Percentiles rank a stretch among this genome's conserved stretches.
phyloP scores from a whole-genome alignment of 2,329 filamentous ascomycete genomes.

The Trichoderma atroviride region DNA sequence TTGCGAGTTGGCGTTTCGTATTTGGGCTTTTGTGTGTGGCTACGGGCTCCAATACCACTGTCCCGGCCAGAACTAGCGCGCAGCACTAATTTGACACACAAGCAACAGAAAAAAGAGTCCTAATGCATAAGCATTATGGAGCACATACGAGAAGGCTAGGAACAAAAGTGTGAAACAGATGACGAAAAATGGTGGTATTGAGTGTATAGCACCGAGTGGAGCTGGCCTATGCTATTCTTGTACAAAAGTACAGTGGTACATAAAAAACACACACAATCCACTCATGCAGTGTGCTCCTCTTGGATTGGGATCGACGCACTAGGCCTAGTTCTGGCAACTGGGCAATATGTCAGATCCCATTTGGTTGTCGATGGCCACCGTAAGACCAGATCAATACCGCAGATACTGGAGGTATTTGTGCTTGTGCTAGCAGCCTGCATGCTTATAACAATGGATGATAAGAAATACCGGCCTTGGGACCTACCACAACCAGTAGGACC shows the following conservation, averaged over 20 bases:
- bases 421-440: background rate
- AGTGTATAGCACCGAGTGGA: conserved; percentile 10
- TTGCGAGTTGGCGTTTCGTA: conserved; percentile 15
- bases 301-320: conserved; percentile 26
- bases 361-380: conserved; percentile 13
- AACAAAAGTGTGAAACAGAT: conserved; percentile 16
- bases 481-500: background rate
- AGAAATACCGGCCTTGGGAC: background rate
- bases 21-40: conserved; percentile 16
- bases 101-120: conserved; percentile 12
- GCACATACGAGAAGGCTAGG: conserved; percentile 13
- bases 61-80: conserved; percentile 13
- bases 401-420: background rate
- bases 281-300: conserved; percentile 23
- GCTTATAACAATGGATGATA: background rate
- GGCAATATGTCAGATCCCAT: conserved; percentile 13
- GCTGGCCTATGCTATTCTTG: background rate
- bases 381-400: conserved; percentile 1
- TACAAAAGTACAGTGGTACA: conserved; percentile 1
- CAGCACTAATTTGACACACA: conserved; percentile 2
- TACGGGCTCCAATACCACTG: background rate
- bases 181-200: conserved; percentile 20
- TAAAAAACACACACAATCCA: conserved; percentile 22
- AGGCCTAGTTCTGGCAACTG: conserved; percentile 20
- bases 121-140: conserved; percentile 24